Conservation (phyloP, 163 green algal species). For the Prototheca wickerhamii region DNA sequence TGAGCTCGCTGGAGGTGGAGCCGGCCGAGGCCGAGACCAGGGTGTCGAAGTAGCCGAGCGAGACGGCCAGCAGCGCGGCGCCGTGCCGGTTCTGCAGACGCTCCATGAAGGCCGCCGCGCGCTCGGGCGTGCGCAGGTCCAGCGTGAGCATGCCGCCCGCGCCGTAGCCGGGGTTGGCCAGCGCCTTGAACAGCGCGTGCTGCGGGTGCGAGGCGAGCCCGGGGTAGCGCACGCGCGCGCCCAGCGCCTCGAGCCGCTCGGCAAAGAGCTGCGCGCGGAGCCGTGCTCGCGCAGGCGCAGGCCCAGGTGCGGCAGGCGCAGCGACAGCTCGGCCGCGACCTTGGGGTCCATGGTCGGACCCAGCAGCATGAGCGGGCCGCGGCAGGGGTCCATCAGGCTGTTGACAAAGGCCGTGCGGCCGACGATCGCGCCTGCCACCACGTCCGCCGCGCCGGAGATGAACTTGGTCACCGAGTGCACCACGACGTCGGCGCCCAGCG, state of each 20-base stretch:
- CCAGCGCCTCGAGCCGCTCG: slow-evolving; percentile 22
- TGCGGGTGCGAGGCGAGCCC: slow-evolving; percentile 51
- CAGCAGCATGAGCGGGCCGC: slow-evolving; percentile 58
- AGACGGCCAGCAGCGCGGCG: slow-evolving; percentile 58
- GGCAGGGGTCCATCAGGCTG: slow-evolving; percentile 54
- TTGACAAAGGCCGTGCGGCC: slow-evolving; percentile 37
- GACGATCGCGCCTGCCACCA: slow-evolving; percentile 52
- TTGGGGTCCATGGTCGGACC: slow-evolving; percentile 66
- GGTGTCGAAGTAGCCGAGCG: slow-evolving; percentile 61
- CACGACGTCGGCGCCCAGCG: slow-evolving; percentile 55
- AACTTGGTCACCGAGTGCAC: slow-evolving; percentile 72
- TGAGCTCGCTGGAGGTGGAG: slow-evolving; percentile 47
- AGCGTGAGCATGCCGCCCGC: slow-evolving; percentile 51
- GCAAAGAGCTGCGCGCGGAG: slow-evolving; percentile 39
- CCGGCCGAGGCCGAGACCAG: slow-evolving; percentile 36
- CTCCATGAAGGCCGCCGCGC: slow-evolving; percentile 55
- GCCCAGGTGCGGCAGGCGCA: slow-evolving; percentile 53
- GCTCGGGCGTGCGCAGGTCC: slow-evolving; percentile 31
- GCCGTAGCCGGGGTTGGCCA: slow-evolving; percentile 55
- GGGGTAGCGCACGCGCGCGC: slow-evolving; percentile 46
- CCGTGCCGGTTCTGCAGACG: slow-evolving; percentile 55
- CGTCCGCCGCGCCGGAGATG: slow-evolving; percentile 55
- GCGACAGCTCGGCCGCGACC: slow-evolving; percentile 47
- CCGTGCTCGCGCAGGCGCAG: slow-evolving; percentile 55
- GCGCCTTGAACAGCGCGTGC: slow-evolving; percentile 21